Percentiles rank a stretch among this genome's conserved stretches.
Conservation (phyloP, 1,284 basidiomycete genomes). For the Cystobasidiaceae sp. region DNA sequence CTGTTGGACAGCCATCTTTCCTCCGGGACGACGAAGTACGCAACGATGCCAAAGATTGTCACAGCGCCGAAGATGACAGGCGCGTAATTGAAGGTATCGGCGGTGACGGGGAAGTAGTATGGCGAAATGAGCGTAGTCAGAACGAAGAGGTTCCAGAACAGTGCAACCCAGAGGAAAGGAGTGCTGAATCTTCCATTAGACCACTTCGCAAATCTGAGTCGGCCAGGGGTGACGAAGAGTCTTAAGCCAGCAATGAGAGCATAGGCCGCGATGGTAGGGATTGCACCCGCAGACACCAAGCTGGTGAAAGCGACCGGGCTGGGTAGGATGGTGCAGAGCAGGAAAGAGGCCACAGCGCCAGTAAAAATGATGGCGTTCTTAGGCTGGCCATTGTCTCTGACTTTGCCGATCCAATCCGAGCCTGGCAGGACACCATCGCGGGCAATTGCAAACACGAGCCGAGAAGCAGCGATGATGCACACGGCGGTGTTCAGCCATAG, state of each 20-base stretch:
- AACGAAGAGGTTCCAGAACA: conserved; percentile 52
- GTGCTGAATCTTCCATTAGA: conserved; percentile 61
- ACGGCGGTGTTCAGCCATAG: conserved; percentile 77
- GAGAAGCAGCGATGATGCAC: conserved; percentile 73
- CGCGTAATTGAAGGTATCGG: conserved; percentile 68
- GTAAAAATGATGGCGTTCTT: conserved; percentile 51
- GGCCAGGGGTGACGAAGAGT: conserved; percentile 64
- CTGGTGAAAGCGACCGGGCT: conserved; percentile 74
- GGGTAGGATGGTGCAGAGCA: conserved; percentile 76
- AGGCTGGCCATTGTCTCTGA: conserved; percentile 65
- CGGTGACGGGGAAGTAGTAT: conserved; percentile 68
- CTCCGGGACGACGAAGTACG: conserved; percentile 69
- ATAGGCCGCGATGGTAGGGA: conserved; percentile 77
- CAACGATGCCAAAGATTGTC: conserved; percentile 66
- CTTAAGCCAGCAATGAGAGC: conserved; percentile 67
- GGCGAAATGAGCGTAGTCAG: conserved; percentile 55
- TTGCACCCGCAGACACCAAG: conserved; percentile 68
- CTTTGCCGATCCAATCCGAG: conserved; percentile 69
- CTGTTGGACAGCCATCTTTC: conserved; percentile 68
- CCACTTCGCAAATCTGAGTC: conserved; percentile 66
- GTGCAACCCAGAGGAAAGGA: conserved; percentile 62
- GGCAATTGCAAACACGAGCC: conserved; percentile 77
- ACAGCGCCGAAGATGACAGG: conserved; percentile 67
- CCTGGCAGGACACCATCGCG: conserved; percentile 78
- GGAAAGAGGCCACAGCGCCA: conserved; percentile 53